Evolutionary conservation across 345 rosid genomes (phyloP).

Genomic region (Lepidium didymum): DNA sequence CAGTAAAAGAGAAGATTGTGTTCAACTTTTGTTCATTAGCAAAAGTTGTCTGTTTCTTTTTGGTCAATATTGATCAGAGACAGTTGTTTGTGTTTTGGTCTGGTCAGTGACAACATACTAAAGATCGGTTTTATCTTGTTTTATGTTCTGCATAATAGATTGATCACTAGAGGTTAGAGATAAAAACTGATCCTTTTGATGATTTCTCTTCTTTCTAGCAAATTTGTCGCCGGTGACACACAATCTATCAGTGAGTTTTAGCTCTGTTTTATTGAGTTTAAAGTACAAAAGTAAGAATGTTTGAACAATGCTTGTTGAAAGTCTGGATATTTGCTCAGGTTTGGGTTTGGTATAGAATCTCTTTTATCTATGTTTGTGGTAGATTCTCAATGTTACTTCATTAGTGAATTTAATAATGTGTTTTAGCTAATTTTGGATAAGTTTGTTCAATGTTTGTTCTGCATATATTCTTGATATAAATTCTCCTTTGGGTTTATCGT

Average conservation of each 20-base stretch:
- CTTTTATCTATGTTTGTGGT: background rate
- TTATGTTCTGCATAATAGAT: background rate
- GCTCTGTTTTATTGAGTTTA: background rate
- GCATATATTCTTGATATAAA: background rate
- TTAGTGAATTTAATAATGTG: background rate
- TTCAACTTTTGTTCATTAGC: background rate
- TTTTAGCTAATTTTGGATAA: background rate
- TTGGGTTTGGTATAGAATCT: background rate
- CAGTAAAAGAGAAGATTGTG: conserved; percentile 4
- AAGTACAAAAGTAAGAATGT: background rate
- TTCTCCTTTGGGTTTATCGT: background rate
- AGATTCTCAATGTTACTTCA: background rate
- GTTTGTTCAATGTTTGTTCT: conserved; percentile 11
- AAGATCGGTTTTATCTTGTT: background rate
- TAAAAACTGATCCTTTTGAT: background rate
- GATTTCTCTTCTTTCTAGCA: background rate
- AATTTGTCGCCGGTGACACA: background rate
- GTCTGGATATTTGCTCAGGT: background rate
- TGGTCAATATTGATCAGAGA: background rate
- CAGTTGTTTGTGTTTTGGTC: background rate
- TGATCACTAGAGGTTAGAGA: background rate
- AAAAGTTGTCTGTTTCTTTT: conserved; percentile 6
- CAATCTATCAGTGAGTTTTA: background rate
- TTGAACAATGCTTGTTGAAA: conserved; percentile 1
- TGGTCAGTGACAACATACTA: background rate